Evolutionary conservation across 106 monocot genomes (phyloP).

Genomic region (Vanilla planifolia): DNA sequence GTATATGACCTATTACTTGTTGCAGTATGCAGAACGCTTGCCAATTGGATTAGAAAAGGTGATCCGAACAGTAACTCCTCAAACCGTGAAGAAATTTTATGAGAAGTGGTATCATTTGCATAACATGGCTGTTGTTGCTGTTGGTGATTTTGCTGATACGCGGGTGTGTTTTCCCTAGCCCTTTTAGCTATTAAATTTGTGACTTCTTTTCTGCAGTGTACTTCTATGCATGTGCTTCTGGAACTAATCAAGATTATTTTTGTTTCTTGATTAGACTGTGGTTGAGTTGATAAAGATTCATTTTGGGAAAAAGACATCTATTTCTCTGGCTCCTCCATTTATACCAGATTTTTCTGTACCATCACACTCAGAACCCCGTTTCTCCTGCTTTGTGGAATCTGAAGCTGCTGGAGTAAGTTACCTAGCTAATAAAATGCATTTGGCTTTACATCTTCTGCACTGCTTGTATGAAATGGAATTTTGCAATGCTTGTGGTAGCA

Average conservation of each 20-base stretch:
- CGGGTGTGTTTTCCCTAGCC: slow-evolving; percentile 36
- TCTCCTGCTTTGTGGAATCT: slow-evolving; percentile 98
- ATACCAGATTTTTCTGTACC: slow-evolving; percentile 81
- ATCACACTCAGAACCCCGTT: slow-evolving; percentile 85
- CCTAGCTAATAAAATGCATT: slow-evolving; percentile 1
- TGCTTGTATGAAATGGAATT: not conserved
- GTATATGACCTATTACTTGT: slow-evolving; percentile 11
- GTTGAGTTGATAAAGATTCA: slow-evolving; percentile 89
- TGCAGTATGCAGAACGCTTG: slow-evolving; percentile 92
- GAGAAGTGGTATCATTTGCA: slow-evolving; percentile 87
- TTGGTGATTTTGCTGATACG: slow-evolving; percentile 86
- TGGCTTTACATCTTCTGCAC: not conserved
- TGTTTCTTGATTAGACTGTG: slow-evolving; percentile 54
- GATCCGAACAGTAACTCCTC: slow-evolving; percentile 75
- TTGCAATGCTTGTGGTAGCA: not conserved
- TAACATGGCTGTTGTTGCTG: slow-evolving; percentile 95
- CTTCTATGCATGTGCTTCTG: not conserved
- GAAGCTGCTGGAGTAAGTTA: slow-evolving; percentile 94
- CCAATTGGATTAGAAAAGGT: slow-evolving; percentile 96
- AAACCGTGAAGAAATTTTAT: slow-evolving; percentile 83
- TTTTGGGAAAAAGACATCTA: slow-evolving; percentile 69
- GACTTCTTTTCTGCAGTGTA: slow-evolving; percentile 5
- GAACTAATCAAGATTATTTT: not conserved
- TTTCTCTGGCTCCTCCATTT: slow-evolving; percentile 26
- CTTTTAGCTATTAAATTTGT: not conserved